Evolutionary conservation across 768 basidiomycete genomes (phyloP).

Genomic region (Pisolithus marmoratus): DNA sequence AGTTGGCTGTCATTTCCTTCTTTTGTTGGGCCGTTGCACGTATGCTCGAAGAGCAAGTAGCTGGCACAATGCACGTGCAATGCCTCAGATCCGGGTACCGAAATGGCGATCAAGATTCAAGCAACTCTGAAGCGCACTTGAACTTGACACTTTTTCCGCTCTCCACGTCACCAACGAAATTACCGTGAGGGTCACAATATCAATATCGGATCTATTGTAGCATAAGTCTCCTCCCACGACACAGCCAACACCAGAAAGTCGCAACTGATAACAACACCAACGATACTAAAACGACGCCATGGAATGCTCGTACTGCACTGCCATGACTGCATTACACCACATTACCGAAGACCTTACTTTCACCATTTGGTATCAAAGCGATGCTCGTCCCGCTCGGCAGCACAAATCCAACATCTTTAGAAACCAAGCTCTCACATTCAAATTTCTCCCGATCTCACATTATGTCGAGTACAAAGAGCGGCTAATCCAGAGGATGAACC

Average conservation of each 20-base stretch:
- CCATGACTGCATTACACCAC: conserved; percentile 51
- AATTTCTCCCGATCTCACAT: conserved; percentile 45
- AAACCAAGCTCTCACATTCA: conserved; percentile 42
- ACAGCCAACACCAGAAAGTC: not conserved
- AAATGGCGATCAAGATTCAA: conserved; percentile 56
- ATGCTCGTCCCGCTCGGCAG: conserved; percentile 64
- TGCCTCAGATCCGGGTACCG: conserved; percentile 39
- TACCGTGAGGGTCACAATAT: conserved; percentile 60
- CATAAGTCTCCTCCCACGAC: conserved; percentile 35
- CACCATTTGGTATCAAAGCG: conserved; percentile 64
- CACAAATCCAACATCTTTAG: conserved; percentile 59
- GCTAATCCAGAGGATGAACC: conserved; percentile 50
- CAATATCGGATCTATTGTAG: conserved; percentile 65
- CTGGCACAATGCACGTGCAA: not conserved
- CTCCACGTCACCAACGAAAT: conserved; percentile 57
- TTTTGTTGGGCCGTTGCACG: no score
- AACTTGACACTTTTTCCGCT: conserved; percentile 62
- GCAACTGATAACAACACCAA: conserved; percentile 2
- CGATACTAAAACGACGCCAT: conserved; percentile 64
- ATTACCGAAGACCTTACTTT: conserved; percentile 62
- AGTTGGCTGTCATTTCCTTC: conserved; percentile 30
- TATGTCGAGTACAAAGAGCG: conserved; percentile 52
- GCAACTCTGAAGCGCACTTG: conserved; percentile 46
- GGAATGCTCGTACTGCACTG: conserved; percentile 54
- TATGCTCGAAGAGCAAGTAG: no score